phyloP scores from a whole-genome alignment of 352 stramenopile species.

The Pythium sukuiense region DNA sequence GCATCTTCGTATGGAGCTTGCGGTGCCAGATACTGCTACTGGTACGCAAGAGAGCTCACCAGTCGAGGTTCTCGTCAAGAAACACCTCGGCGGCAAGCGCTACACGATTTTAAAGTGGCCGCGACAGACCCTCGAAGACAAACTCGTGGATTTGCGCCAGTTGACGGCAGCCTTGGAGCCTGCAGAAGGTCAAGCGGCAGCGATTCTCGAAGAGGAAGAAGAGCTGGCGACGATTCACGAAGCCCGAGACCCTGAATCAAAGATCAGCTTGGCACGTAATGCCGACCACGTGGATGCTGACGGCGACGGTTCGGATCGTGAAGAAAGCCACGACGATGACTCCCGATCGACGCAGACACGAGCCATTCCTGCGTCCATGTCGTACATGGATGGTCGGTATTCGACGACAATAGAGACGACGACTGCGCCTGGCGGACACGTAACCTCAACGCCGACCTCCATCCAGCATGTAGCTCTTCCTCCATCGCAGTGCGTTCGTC shows the following conservation, averaged over 20 bases:
- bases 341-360: conserved; percentile 22
- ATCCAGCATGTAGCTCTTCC: conserved; percentile 22
- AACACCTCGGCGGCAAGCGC: conserved; percentile 41
- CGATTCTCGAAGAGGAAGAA: conserved; percentile 6
- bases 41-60: not conserved
- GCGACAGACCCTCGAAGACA: conserved; percentile 41
- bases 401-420: conserved; percentile 24
- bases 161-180: conserved; percentile 44
- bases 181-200: not conserved
- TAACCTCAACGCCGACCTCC: conserved; percentile 1
- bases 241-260: not conserved
- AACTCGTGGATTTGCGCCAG: conserved; percentile 47
- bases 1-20: conserved; percentile 44
- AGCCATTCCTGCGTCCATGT: conserved; percentile 22
- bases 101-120: conserved; percentile 49
- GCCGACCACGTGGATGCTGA: conserved; percentile 13
- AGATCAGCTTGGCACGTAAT: conserved; percentile 14
- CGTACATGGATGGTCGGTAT: conserved; percentile 18
- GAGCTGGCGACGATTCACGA: conserved; percentile 1
- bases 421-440: not conserved
- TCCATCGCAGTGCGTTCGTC: conserved; percentile 22
- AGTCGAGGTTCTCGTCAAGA: conserved; percentile 41
- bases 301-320: conserved; percentile 6
- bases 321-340: conserved; percentile 18
- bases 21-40: not conserved